Evolutionary conservation across 495 filamentous ascomycete genomes (phyloP).

Genomic region (Neohortaea acidophila): DNA sequence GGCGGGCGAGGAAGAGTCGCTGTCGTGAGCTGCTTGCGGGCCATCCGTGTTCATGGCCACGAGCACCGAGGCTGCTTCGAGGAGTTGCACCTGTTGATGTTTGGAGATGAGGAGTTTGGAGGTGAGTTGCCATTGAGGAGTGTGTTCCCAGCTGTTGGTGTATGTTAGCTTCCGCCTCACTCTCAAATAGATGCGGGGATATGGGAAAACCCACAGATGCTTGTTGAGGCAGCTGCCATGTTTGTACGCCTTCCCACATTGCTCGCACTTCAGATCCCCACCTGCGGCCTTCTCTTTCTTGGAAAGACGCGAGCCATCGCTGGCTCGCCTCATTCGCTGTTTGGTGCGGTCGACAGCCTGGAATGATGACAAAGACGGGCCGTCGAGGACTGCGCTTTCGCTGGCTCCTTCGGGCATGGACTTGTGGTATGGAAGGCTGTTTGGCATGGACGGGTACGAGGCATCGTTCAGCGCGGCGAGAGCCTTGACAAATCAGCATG

Average conservation of each 20-base stretch:
- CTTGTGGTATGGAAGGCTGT: slow-evolving; percentile 26
- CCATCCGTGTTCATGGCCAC: slow-evolving; percentile 74
- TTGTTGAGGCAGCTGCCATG: slow-evolving; percentile 99
- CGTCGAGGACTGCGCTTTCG: slow-evolving; percentile 30
- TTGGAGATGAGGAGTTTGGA: slow-evolving; percentile 98
- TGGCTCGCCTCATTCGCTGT: slow-evolving; percentile 61
- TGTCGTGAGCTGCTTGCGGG: slow-evolving; percentile 50
- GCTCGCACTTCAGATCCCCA: slow-evolving; percentile 85
- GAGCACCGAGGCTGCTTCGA: slow-evolving; percentile 89
- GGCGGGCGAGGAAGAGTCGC: slow-evolving; percentile 68
- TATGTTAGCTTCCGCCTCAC: slow-evolving; percentile 2
- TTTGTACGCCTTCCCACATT: slow-evolving; percentile 99
- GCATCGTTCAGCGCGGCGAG: slow-evolving; percentile 17
- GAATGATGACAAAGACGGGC: slow-evolving; percentile 25
- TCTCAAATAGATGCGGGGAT: background rate
- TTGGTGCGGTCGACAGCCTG: slow-evolving; percentile 35
- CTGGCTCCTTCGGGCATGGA: slow-evolving; percentile 18
- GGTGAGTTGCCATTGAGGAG: slow-evolving; percentile 93
- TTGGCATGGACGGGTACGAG: slow-evolving; percentile 22
- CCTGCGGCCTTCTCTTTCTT: slow-evolving; percentile 59
- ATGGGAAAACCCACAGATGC: slow-evolving; percentile 87
- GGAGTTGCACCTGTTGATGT: slow-evolving; percentile 95
- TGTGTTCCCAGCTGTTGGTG: slow-evolving; percentile 86
- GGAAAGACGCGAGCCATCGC: slow-evolving; percentile 64
- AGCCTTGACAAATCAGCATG: no score